Base-by-base conservation (phyloP, 192 early-diverging fungal genomes). In the Backusella tarrabulga region DNA sequence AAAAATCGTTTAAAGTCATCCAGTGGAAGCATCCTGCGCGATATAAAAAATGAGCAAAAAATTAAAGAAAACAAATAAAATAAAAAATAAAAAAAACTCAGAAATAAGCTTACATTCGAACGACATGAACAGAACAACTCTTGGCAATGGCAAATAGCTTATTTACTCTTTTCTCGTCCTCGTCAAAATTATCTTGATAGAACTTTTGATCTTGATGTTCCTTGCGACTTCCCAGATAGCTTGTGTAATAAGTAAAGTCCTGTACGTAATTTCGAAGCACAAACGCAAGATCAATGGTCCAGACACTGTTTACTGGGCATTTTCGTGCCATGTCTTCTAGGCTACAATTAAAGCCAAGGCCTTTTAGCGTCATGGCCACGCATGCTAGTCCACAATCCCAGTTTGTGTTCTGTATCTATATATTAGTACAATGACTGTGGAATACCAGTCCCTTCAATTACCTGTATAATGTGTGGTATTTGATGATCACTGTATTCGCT, bases 351-450 rank as follows among this genome's bases (percentile, higher is more conserved):
- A 87, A 78, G 7, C 90, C 87, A 46, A 91, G 84, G 23, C 89
- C 91, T 19, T 89, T 80, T 50, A 95, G 84, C 5, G 94, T 80
- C 94, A 95, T 96, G 50, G 89, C 89, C 8, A 95, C 87, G 77
- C 93, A 95, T 7, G 94, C 94, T 32, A 97, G 83, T 1, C 96
- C 95, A 77, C 96, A 96, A 83, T 97, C 96, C 94, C 95, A 97
- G n/a, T 79, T 77, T 69, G 67, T 79, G 29, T 80, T 77, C 79
- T 88, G 77, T 73, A 50, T 50, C 11, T 50, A 38, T 35, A 34
- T 17, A 72, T 26, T 42, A 46, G 42, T 50, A 46, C 21, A 7
- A 14, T 32, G 32, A 3, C 32, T 3, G 32, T 3, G 32, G 32
- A 3, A 32, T 32, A 32, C 32, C 3, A 3, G 32, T 32, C 32